Evolutionary conservation across 805 yeast species (phyloP).

Genomic region (Metahyphopichia silvanorum): DNA sequence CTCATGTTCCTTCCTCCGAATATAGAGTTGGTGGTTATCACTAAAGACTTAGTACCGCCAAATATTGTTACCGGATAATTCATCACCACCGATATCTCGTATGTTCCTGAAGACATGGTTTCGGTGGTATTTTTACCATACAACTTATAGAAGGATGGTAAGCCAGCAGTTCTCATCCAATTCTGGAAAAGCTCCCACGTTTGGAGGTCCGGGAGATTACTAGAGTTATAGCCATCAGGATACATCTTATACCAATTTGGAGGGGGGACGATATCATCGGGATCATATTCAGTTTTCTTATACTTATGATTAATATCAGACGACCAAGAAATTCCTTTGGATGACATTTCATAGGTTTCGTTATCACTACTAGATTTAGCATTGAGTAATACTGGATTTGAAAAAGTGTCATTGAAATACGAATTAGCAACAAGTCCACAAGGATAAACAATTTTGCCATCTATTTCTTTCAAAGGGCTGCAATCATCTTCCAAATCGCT

Average conservation of each 20-base stretch:
- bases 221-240: constrained; percentile 87
- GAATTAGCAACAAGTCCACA: constrained; percentile 96
- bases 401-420: constrained; percentile 82
- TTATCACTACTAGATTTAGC: constrained; percentile 41
- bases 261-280: constrained; percentile 82
- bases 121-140: constrained; percentile 69
- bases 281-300: constrained; percentile 66
- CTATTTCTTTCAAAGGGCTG: constrained; percentile 35
- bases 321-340: constrained; percentile 78
- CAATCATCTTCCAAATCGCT: constrained; percentile 44
- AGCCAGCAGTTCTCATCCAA: constrained; percentile 98
- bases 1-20: constrained; percentile 87
- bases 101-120: constrained; percentile 61
- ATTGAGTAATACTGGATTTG: constrained; percentile 46
- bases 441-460: constrained; percentile 61
- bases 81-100: constrained; percentile 61
- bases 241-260: constrained; percentile 80
- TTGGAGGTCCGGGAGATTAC: constrained; percentile 73
- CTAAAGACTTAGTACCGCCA: constrained; percentile 86
- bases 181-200: constrained; percentile 84
- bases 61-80: constrained; percentile 80
- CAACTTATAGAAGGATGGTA: constrained; percentile 83
- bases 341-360: constrained; percentile 42
- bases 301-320: constrained; percentile 66
- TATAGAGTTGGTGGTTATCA: constrained; percentile 75